These are phyloP conservation scores for Epipyxis sp. DNA, from an alignment of 108 stramenopile genomes.

Conservation along the genomic window DNA sequence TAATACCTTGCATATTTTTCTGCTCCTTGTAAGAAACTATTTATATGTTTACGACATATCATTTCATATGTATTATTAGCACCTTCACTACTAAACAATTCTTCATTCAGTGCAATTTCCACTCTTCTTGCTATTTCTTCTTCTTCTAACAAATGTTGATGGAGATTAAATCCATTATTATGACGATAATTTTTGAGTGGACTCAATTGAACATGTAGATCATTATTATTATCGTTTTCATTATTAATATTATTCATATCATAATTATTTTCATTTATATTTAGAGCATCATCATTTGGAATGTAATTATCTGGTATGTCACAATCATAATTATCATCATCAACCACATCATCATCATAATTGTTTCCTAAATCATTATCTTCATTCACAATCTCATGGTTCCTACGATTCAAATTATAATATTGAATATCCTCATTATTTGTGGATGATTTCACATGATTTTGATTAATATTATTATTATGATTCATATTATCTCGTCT, in stretches of 20 bases:
- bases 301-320: background rate
- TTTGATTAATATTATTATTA: no score
- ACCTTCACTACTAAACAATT: background rate
- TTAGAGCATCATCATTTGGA: background rate
- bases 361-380: background rate
- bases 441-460: no score
- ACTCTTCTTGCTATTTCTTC: background rate
- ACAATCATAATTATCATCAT: background rate
- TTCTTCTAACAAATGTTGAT: background rate
- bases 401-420: no score
- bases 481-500: no score
- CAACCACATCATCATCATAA: background rate
- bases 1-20: slow-evolving; percentile 84
- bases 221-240: no score
- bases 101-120: background rate
- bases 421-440: no score
- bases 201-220: no score
- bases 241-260: no score
- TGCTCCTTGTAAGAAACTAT: slow-evolving; percentile 78
- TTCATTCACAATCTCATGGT: no score
- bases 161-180: no score
- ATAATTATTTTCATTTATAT: no score
- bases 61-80: slow-evolving; percentile 67
- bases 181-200: no score
- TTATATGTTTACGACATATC: slow-evolving; percentile 78